These are phyloP conservation scores for Vigna reflexopilosa DNA, from an alignment of 306 rosid species.

Conservation along the genomic window DNA sequence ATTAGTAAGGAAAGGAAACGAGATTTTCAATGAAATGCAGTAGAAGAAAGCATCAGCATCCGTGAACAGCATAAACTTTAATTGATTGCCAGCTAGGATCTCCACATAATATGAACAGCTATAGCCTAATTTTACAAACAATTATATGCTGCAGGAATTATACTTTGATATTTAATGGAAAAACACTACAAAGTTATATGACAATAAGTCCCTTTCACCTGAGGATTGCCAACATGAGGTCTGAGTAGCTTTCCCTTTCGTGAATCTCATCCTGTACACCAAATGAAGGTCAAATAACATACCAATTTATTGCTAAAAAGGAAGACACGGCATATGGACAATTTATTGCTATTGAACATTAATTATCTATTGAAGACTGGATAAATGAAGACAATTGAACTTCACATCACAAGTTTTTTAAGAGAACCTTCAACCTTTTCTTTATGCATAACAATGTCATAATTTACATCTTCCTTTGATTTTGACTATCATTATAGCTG, in stretches of 20 bases:
- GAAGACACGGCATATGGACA: too few species aligned
- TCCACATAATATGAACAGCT: background rate
- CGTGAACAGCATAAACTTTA: background rate
- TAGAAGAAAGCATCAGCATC: background rate
- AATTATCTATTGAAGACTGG: too few species aligned
- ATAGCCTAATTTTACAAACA: background rate
- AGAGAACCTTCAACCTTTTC: too few species aligned
- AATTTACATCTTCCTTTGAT: too few species aligned
- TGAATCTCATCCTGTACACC: slow-evolving; percentile 88
- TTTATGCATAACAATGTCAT: too few species aligned
- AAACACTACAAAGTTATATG: slow-evolving; percentile 29
- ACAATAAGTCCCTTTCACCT: slow-evolving; percentile 54
- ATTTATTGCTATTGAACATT: too few species aligned
- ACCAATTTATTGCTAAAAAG: too few species aligned
- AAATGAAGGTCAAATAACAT: slow-evolving; percentile 28
- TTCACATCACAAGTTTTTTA: background rate
- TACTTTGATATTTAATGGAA: slow-evolving; percentile 21
- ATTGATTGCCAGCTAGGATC: background rate
- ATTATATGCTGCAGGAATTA: background rate
- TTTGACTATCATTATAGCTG: too few species aligned
- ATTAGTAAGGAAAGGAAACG: background rate
- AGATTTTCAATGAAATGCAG: background rate
- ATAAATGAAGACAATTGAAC: background rate
- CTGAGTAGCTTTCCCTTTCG: slow-evolving; percentile 92
- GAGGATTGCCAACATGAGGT: slow-evolving; percentile 82